Base-by-base conservation (phyloP, 1,284 basidiomycete genomes). In the Ganoderma leucocontextum region DNA sequence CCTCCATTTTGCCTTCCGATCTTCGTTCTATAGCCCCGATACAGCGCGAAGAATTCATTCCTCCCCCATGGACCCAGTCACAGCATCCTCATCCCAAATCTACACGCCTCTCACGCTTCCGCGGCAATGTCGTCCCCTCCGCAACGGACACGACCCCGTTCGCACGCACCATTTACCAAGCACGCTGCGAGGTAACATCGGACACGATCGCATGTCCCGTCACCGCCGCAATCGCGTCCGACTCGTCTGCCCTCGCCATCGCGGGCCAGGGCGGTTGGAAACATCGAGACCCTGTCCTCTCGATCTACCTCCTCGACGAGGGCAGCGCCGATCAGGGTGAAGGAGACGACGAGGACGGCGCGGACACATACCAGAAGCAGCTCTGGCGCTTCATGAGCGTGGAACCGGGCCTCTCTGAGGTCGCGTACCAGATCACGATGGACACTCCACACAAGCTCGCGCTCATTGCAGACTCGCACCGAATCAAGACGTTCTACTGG, bases 201-300 rank as follows among this genome's bases (percentile, higher is more conserved):
- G 69, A 74, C 19, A 42, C 59, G 2, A 75, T 77, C 25, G n/a
- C 38, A 22, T 15, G 42, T 3, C 77, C 79, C 10, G 64, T 74
- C 19, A 60, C 62, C 12, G 55, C 81, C 22, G 44, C 52, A 19
- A 64, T 80, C 4, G 76, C 79, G 9, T 33, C 71, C 7, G 70
- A 64, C 49, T 77, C 74, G 1, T 72, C 73, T 9, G 76, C 74
- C 39, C 60, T 82, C 12, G 72, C 75, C 4, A 25, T 80, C 15
- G 49, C 70, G 4, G 62, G 68, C 9, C 71, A 73, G 41, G 78
- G 78, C 8, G 81, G 82, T 9, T 82, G 73, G 65, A 83, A 80
- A 70, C 72, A 79, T 60, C 76, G 79, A 17, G 73, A 75, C 9
- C 80, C 82, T 0, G 62, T 69, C 17, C 69, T 82, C 10, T 29